These are phyloP conservation scores for Vigna nakashimae DNA, from an alignment of 306 rosid genomes.

Conservation along the genomic window DNA sequence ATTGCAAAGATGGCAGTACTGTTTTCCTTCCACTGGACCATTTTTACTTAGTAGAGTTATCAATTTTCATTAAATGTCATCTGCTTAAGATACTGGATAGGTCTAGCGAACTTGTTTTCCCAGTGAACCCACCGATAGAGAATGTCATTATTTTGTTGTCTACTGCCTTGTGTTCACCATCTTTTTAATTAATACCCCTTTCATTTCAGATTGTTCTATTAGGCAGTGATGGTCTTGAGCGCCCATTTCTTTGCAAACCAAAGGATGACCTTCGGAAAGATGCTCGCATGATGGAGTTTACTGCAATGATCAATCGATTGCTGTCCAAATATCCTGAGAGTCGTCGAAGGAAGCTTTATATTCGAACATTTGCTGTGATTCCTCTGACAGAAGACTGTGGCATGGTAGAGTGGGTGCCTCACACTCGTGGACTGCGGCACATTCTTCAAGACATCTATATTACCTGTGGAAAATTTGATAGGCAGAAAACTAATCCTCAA, in stretches of 20 bases:
- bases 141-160: slow-evolving; percentile 31
- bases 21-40: slow-evolving; percentile 6
- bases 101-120: slow-evolving; percentile 19
- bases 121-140: slow-evolving; percentile 19
- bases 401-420: slow-evolving; percentile 98
- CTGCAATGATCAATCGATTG: slow-evolving; percentile 89
- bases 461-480: slow-evolving; percentile 85
- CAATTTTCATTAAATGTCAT: slow-evolving; percentile 22
- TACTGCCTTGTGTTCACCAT: slow-evolving; percentile 20
- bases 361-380: slow-evolving; percentile 94
- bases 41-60: slow-evolving; percentile 22
- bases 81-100: slow-evolving; percentile 24
- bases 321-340: slow-evolving; percentile 96
- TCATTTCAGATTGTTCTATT: slow-evolving; percentile 77
- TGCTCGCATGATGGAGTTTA: slow-evolving; percentile 99
- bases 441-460: slow-evolving; percentile 90
- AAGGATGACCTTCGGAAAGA: slow-evolving; percentile 99
- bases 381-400: slow-evolving; percentile 99
- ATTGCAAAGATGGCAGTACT: slow-evolving; percentile 21
- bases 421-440: slow-evolving; percentile 91
- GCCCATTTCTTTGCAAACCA: slow-evolving; percentile 92
- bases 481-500: slow-evolving; percentile 85
- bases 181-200: slow-evolving; percentile 33
- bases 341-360: slow-evolving; percentile 90
- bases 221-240: slow-evolving; percentile 96